Evolutionary conservation across 805 yeast species (phyloP).

Genomic region (Maudiozyma serrabonitensis): DNA sequence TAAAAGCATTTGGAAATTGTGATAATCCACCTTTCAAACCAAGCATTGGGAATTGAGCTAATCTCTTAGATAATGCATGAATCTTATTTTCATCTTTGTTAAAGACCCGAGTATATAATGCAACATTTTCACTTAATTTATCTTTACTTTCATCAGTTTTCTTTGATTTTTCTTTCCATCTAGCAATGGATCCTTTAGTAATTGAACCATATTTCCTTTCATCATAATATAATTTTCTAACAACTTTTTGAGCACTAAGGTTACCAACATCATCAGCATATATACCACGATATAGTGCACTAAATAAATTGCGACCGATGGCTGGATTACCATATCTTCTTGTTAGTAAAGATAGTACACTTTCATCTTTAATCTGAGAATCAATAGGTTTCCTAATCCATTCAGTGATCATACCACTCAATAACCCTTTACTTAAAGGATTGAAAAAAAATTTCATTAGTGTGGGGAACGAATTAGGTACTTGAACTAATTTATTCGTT

Average conservation of each 20-base stretch:
- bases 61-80: conserved; percentile 24
- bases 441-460: conserved; percentile 30
- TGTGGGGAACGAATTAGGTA: conserved; percentile 37
- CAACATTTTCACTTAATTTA: conserved; percentile 25
- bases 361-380: conserved; percentile 45
- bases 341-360: conserved; percentile 53
- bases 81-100: conserved; percentile 34
- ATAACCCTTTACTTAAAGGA: conserved; percentile 37
- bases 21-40: conserved; percentile 49
- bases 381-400: conserved; percentile 33
- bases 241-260: conserved; percentile 54
- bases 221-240: conserved; percentile 44
- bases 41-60: conserved; percentile 54
- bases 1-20: conserved; percentile 38
- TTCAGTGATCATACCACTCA: conserved; percentile 41
- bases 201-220: conserved; percentile 57
- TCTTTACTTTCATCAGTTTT: conserved; percentile 4
- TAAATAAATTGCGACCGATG: conserved; percentile 46
- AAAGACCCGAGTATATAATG: conserved; percentile 33
- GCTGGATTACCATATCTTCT: conserved; percentile 53
- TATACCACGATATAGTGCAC: conserved; percentile 82
- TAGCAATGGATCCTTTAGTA: conserved; percentile 35
- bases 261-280: conserved; percentile 75
- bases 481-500: conserved; percentile 40
- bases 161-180: conserved; percentile 20